Evolutionary conservation across 73 alveolate species (phyloP), one percentile per base, ranked within the genome.

Genomic region (Paramecium tetraurelia): DNA sequence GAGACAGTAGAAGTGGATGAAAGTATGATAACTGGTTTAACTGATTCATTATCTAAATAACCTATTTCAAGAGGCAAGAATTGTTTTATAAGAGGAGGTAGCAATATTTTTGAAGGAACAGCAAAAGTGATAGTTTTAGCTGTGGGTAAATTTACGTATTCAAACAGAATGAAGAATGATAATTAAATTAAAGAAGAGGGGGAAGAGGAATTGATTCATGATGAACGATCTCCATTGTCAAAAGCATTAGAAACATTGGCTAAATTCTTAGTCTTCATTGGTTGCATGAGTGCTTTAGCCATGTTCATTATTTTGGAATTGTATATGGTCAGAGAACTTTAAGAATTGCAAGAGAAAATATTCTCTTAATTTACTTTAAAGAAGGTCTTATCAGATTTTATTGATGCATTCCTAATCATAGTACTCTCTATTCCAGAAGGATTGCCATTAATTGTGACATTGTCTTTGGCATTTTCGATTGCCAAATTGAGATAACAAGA

Each of bases 241-340:
- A 70, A 95, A 76, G 97, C 97, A 93, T 93, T 97, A 27, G 96
- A 96, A 86, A 96, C 96, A 24, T 95, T 97, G 69, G 98, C 99
- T 35, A 87, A 43, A 18, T 44, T 48, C 14, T 95, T 97, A 40
- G 99, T 99, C 6, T 94, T 93, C 72, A 88, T 96, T 71, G 99
- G 99, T 27, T 92, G 96, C 70, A 92, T 85, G 85, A 93, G 93
- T 85, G 98, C 99, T 48, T 75, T 97, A 24, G 92, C 95, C 41
- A 96, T 96, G 43, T 96, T 97, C 90, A 31, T 92, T 36, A 95
- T 95, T 59, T 92, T 97, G 93, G 85, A 63, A 80, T 33, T 50
- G 7, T 80, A 84, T 50, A 38, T 80, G 84, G 90, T 80, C 1
- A 80, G 90, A 48, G 76, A 80, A 44, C 18, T 80, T 0, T 18